Percentiles rank a stretch among this genome's conserved stretches.
Conservation (phyloP, 345 rosid genomes). For the Crucihimalaya himalaica region DNA sequence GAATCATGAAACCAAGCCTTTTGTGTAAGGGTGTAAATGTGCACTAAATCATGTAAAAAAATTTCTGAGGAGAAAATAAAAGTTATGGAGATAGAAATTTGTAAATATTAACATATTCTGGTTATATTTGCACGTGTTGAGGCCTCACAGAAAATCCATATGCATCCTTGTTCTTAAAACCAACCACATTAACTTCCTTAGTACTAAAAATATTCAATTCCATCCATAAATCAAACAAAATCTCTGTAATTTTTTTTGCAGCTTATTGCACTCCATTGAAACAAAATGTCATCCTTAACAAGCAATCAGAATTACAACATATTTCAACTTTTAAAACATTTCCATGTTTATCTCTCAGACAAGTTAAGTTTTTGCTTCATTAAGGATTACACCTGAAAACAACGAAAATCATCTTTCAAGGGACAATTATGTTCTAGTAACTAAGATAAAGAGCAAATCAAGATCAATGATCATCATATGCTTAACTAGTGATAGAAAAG, state of each 20-base stretch:
- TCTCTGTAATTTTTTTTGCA: neutral
- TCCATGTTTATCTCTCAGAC: neutral
- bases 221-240: constrained; percentile 3
- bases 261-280: neutral
- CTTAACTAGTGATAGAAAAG: neutral
- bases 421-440: neutral
- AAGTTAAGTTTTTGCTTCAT: neutral
- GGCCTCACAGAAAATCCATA: constrained; percentile 99
- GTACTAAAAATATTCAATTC: neutral
- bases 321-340: neutral
- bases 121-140: constrained; percentile 84
- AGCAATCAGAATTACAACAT: neutral
- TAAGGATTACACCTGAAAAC: neutral
- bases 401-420: neutral
- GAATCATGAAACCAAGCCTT: neutral
- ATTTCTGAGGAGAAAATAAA: neutral
- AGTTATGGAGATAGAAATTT: constrained; percentile 53
- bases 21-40: neutral
- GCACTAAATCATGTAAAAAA: neutral
- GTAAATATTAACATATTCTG: constrained; percentile 90
- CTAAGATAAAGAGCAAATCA: neutral
- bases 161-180: constrained; percentile 71
- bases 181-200: constrained; percentile 19
- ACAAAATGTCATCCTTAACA: neutral
- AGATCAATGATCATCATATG: neutral